These are phyloP conservation scores for Tetradesmus obliquus DNA, from an alignment of 139 green algal species.

Conservation along the genomic window DNA sequence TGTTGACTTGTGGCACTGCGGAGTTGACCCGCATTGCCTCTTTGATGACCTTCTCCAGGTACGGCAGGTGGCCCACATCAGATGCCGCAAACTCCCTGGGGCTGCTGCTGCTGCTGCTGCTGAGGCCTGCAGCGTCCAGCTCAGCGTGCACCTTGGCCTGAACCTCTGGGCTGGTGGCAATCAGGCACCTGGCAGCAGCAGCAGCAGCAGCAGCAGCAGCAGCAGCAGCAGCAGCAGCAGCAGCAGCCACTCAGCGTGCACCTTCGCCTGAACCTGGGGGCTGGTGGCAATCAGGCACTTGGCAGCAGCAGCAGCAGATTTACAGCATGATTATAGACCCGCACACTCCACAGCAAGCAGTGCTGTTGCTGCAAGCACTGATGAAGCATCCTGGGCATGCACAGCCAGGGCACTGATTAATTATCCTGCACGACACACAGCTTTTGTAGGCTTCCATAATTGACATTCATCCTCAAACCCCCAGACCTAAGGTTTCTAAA, in stretches of 20 bases:
- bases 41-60: conserved; percentile 18
- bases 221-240: conserved; percentile 13
- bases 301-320: background rate
- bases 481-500: too few species aligned
- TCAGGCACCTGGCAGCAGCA: conserved; percentile 5
- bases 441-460: too few species aligned
- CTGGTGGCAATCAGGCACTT: too few species aligned
- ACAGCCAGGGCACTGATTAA: too few species aligned
- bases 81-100: background rate
- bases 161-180: conserved; percentile 10
- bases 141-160: conserved; percentile 7
- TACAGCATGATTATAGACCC: background rate
- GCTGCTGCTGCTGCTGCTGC: background rate
- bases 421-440: too few species aligned
- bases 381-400: too few species aligned
- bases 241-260: background rate
- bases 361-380: background rate
- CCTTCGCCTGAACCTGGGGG: too few species aligned
- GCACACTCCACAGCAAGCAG: background rate
- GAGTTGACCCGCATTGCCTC: conserved; percentile 30
- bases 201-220: conserved; percentile 9
- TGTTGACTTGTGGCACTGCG: conserved; percentile 28
- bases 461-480: too few species aligned
- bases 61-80: background rate
- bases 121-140: background rate